Evolutionary conservation across 371 early-diverging fungal species (phyloP).

Genomic region (Funneliformis caledonium): DNA sequence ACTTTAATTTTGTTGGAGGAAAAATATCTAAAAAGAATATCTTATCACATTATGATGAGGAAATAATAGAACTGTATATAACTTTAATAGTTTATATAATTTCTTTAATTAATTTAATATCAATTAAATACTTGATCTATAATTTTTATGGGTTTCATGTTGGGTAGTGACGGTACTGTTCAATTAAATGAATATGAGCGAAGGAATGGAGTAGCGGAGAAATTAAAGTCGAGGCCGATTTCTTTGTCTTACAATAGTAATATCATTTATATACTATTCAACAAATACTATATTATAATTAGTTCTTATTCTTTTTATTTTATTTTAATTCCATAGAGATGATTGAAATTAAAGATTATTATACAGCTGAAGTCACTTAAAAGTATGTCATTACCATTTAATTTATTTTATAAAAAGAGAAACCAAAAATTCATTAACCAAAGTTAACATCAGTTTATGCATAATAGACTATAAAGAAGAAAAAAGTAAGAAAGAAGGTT

Average conservation of each 20-base stretch:
- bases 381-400: conserved; percentile 51
- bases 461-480: conserved; percentile 52
- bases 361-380: conserved; percentile 76
- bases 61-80: background rate
- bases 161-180: conserved; percentile 22
- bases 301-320: background rate
- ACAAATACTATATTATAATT: background rate
- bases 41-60: conserved; percentile 42
- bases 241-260: conserved; percentile 60
- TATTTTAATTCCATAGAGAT: conserved; percentile 46
- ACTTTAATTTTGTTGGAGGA: conserved; percentile 46
- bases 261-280: conserved; percentile 38
- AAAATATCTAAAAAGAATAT: conserved; percentile 48
- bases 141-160: conserved; percentile 42
- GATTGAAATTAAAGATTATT: conserved; percentile 74
- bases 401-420: background rate
- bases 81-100: background rate
- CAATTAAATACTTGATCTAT: background rate
- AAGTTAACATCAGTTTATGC: conserved; percentile 10
- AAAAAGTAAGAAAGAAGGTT: conserved; percentile 54
- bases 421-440: background rate
- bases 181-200: conserved; percentile 41
- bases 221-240: conserved; percentile 64
- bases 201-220: conserved; percentile 59
- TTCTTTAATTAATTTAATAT: background rate